phyloP scores from a whole-genome alignment of 2,329 filamentous ascomycete genomes.

The Pseudogymnoascus sp. region DNA sequence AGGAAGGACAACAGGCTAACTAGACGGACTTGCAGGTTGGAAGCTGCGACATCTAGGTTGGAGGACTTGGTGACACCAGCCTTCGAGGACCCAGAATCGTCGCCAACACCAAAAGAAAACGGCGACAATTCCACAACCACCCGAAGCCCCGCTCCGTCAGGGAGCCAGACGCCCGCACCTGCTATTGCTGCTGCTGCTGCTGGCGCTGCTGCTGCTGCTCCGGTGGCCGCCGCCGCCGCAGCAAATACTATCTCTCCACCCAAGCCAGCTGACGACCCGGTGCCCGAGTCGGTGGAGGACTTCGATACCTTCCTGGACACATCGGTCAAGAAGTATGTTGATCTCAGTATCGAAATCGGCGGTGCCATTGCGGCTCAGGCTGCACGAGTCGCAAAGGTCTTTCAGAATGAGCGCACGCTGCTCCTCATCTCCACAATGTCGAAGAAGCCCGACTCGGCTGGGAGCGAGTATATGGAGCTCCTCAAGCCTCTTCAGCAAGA shows the following conservation, averaged over 20 bases:
- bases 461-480: constrained; percentile 61
- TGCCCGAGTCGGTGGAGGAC: constrained; percentile 74
- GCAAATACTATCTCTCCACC: constrained; percentile 29
- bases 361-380: constrained; percentile 71
- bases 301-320: constrained; percentile 72
- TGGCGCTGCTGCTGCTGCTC: constrained; percentile 27
- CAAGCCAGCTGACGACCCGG: constrained; percentile 40
- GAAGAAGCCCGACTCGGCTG: constrained; percentile 72
- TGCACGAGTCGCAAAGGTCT: constrained; percentile 50
- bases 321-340: constrained; percentile 69
- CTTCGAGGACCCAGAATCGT: constrained; percentile 47
- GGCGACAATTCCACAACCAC: constrained; percentile 32
- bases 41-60: constrained; percentile 90
- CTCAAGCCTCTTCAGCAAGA: constrained; percentile 80
- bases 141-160: constrained; percentile 24
- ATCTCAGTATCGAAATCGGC: constrained; percentile 69
- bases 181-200: constrained; percentile 25
- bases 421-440: constrained; percentile 82
- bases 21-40: constrained; percentile 56
- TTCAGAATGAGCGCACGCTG: constrained; percentile 79
- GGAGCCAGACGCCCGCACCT: constrained; percentile 15
- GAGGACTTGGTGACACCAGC: constrained; percentile 88
- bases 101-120: constrained; percentile 41
- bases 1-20: neutral
- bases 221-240: constrained; percentile 37